Conservation (phyloP, 257 asterid species). For the Solanum microdontum region DNA sequence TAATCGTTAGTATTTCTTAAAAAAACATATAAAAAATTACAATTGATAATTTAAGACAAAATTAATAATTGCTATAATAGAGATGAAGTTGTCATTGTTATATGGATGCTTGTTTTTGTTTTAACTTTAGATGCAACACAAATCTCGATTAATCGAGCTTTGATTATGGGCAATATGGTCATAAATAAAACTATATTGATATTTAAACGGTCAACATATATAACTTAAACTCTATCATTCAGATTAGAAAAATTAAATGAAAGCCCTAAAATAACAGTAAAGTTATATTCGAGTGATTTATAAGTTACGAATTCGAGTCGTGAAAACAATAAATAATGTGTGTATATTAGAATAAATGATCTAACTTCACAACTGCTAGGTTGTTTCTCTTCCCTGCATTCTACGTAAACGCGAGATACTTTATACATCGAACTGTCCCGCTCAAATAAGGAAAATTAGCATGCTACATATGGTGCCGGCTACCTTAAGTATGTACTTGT, state of each 20-base stretch:
- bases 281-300: not conserved
- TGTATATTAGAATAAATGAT: not conserved
- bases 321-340: not conserved
- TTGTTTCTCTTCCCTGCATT: fast-evolving
- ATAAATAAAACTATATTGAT: not conserved
- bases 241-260: not conserved
- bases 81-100: not conserved
- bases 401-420: fast-evolving
- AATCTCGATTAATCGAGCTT: not conserved
- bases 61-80: not conserved
- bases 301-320: fast-evolving
- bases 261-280: fast-evolving
- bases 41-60: not conserved
- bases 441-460: not conserved
- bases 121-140: not conserved
- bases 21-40: not conserved
- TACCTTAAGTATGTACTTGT: not conserved
- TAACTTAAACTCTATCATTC: not conserved
- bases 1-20: not conserved
- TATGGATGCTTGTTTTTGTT: not conserved
- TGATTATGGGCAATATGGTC: not conserved
- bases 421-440: not conserved
- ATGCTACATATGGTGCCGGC: not conserved
- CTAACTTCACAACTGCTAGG: not conserved
- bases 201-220: not conserved